Evolutionary conservation across 176 grass and related monocot species (phyloP), one percentile per base, ranked within the genome.

Genomic region (Zoysia pacifica): DNA sequence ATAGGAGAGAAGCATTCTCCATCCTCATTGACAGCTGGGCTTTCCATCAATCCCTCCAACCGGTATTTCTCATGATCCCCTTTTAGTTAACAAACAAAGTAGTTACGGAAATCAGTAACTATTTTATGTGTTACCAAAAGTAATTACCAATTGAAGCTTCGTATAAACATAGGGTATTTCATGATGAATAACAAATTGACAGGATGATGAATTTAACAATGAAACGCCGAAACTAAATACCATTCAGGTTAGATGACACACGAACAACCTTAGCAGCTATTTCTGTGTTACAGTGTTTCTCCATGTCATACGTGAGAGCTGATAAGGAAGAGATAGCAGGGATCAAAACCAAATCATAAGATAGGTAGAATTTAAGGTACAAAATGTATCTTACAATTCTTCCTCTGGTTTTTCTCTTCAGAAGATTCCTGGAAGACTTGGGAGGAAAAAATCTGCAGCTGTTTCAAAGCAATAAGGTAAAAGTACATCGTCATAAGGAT

Each of bases 201-300:
- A 53, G 3, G 48, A 35, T 69, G 63, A 73, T 18, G 5, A 73
- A 58, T 72, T 56, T 62, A 70, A 80, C 39, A 83, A 72, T 16
- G 20, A 14, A 9, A 47, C 40, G 49, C 68, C 70, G 41, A 65
- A 74, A 83, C n/a, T 73, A 35, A 60, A 20, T 99, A 99, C 97
- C 97, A 84, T 89, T 91, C 84, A 80, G 84, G 81, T 84, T 86
- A 77, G 92, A 86, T 76, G 96, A 93, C 64, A 89, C 82, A 11
- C 77, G 84, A 4, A 86, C 88, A 79, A 99, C 97, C 82, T 99
- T 91, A 48, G 97, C 93, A 12, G 88, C 93, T 82, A 99, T 91
- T 86, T 96, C 97, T 86, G 94, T 87, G 67, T 91, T 99, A 84
- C 97, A 99, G 67, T 91, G 90, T 76, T 96, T 99, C 84, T 99